Evolutionary conservation across 139 green algal species (phyloP).

Genomic region (Chlorella vulgaris): DNA sequence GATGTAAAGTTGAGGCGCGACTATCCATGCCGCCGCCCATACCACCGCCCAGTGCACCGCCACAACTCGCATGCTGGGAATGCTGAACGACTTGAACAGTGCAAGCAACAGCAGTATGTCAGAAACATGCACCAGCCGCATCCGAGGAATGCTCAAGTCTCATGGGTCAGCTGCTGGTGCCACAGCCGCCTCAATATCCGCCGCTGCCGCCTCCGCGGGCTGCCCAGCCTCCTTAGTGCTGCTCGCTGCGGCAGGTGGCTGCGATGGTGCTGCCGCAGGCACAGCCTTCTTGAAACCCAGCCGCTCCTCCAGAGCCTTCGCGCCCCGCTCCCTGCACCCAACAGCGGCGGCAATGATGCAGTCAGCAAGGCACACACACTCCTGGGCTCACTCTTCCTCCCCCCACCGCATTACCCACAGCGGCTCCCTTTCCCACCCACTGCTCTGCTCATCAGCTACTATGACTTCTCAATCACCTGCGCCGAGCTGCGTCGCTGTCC

Average conservation of each 20-base stretch:
- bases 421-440: not conserved
- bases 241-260: not conserved
- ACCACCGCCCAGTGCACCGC: too few relatives aligned
- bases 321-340: constrained; percentile 73
- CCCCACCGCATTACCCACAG: not conserved
- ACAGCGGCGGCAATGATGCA: not conserved
- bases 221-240: not conserved
- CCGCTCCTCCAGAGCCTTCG: constrained; percentile 79
- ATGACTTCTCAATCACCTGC: constrained; percentile 54
- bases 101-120: too few relatives aligned
- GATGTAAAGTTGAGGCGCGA: too few relatives aligned
- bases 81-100: too few relatives aligned
- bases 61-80: too few relatives aligned
- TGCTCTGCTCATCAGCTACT: not conserved
- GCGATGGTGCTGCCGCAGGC: not conserved
- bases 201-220: not conserved
- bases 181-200: not conserved
- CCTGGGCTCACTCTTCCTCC: not conserved
- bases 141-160: not conserved
- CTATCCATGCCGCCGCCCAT: too few relatives aligned
- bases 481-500: constrained; percentile 64
- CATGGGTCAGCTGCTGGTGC: not conserved
- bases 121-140: not conserved
- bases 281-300: constrained; percentile 40
- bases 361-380: not conserved